phyloP scores from a whole-genome alignment of 108 stramenopile species.

The Thalassiosira profunda region DNA sequence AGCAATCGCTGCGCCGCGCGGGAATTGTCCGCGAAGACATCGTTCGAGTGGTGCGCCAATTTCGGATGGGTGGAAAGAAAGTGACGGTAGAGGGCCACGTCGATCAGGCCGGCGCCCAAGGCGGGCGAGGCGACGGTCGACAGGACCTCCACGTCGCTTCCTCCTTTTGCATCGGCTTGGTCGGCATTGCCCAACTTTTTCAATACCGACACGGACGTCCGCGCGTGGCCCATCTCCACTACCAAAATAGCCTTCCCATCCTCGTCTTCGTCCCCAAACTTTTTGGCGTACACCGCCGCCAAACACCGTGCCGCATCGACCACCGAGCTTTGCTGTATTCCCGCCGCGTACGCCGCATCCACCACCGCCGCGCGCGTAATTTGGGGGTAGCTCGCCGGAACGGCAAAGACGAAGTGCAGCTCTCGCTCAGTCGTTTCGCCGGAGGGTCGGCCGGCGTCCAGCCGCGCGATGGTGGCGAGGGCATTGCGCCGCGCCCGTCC shows the following conservation, averaged over 20 bases:
- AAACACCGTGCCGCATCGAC: conserved; percentile 21
- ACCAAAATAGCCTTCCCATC: conserved; percentile 21
- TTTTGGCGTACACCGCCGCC: conserved; percentile 31
- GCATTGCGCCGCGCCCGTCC: conserved; percentile 39
- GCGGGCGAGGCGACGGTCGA: conserved; percentile 10
- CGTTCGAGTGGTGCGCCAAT: conserved; percentile 1
- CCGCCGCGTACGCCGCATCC: conserved; percentile 58
- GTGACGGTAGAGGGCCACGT: conserved; percentile 52
- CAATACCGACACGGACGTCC: conserved; percentile 42
- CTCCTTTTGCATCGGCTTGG: background rate
- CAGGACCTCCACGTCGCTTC: conserved; percentile 5
- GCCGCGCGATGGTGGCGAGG: conserved; percentile 16
- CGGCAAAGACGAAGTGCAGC: conserved; percentile 36
- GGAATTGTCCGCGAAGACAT: conserved; percentile 42
- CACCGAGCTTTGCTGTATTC: conserved; percentile 13
- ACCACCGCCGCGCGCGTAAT: conserved; percentile 18
- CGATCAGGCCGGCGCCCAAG: conserved; percentile 50
- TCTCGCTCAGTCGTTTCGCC: background rate
- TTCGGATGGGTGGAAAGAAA: conserved; percentile 36
- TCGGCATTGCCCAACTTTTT: conserved; percentile 9
- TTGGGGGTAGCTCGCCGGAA: conserved; percentile 23
- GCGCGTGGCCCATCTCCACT: conserved; percentile 62
- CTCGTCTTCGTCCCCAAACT: conserved; percentile 26
- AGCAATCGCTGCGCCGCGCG: conserved; percentile 51
- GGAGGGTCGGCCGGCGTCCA: background rate